A percentile compares a stretch with the other conserved stretches of the same genome.
These are phyloP conservation scores for Microsporum canis DNA, from an alignment of 2,329 filamentous ascomycete genomes.

Conservation along the genomic window DNA sequence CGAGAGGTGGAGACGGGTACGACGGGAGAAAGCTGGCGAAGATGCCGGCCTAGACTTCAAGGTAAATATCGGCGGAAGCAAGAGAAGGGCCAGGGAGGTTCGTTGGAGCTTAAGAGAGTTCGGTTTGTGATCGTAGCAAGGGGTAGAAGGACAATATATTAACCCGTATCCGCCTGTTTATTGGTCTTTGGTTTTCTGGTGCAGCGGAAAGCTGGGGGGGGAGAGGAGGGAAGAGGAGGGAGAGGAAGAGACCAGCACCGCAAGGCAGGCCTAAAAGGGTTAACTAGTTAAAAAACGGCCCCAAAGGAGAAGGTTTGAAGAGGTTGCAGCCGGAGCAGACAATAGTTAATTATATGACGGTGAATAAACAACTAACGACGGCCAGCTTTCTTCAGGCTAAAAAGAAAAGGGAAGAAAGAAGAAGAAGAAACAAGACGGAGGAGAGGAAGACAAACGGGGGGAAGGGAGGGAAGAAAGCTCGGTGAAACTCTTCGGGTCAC, in stretches of 20 bases:
- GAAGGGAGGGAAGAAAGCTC: neutral
- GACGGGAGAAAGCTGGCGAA: neutral
- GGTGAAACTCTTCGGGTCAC: conserved; percentile 1
- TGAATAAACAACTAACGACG: neutral
- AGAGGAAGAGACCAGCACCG: neutral
- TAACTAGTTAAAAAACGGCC: neutral
- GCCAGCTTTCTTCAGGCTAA: neutral
- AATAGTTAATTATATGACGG: neutral
- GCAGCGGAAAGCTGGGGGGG: neutral
- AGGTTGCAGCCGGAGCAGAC: neutral
- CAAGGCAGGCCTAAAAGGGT: neutral
- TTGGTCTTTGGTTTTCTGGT: neutral
- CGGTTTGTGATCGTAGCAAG: neutral
- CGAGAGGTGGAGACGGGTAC: conserved; percentile 4
- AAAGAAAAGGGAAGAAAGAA: neutral
- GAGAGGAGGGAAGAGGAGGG: neutral
- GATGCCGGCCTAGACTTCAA: neutral
- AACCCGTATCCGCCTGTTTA: neutral
- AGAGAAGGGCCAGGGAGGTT: neutral
- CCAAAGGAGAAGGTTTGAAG: neutral
- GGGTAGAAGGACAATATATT: neutral
- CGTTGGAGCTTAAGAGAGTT: neutral
- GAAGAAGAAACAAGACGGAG: neutral
- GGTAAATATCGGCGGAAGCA: neutral
- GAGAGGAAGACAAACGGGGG: neutral